Evolutionary conservation across 345 rosid species (phyloP).

Genomic region (Aegle marmelos): DNA sequence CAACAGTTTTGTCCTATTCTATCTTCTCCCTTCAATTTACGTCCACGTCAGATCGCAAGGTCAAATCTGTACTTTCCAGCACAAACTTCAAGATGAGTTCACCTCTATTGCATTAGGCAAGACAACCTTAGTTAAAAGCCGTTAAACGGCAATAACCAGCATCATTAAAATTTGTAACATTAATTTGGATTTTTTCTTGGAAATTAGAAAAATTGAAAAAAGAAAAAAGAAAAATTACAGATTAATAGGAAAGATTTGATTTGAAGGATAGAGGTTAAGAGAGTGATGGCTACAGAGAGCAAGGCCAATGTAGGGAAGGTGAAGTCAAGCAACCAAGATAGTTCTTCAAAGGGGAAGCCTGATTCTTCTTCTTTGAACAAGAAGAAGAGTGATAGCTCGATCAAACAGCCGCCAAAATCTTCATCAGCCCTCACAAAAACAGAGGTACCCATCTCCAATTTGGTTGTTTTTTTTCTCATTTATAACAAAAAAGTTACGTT

Average conservation of each 20-base stretch:
- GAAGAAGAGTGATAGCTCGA: conserved; percentile 55
- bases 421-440: conserved; percentile 41
- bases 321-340: conserved; percentile 40
- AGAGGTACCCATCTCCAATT: conserved; percentile 43
- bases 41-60: conserved; percentile 9
- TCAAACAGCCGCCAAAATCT: conserved; percentile 44
- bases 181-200: neutral
- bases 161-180: neutral
- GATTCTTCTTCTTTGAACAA: conserved; percentile 37
- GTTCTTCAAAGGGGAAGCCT: conserved; percentile 37
- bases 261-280: neutral
- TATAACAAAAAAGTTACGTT: neutral
- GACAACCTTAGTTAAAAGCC: conserved; percentile 10
- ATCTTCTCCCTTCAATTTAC: neutral
- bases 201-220: neutral
- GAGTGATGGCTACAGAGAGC: conserved; percentile 46
- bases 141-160: conserved; percentile 20
- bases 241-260: conserved; percentile 8
- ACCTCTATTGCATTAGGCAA: neutral
- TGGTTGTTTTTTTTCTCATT: conserved; percentile 6
- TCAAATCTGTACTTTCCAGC: neutral
- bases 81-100: neutral
- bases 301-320: conserved; percentile 44
- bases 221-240: neutral
- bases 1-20: too few species aligned